Percentiles rank a stretch among this genome's conserved stretches.
Evolutionary conservation across 2,329 filamentous ascomycete genomes (phyloP).

Genomic region (Alternaria brassicicola): DNA sequence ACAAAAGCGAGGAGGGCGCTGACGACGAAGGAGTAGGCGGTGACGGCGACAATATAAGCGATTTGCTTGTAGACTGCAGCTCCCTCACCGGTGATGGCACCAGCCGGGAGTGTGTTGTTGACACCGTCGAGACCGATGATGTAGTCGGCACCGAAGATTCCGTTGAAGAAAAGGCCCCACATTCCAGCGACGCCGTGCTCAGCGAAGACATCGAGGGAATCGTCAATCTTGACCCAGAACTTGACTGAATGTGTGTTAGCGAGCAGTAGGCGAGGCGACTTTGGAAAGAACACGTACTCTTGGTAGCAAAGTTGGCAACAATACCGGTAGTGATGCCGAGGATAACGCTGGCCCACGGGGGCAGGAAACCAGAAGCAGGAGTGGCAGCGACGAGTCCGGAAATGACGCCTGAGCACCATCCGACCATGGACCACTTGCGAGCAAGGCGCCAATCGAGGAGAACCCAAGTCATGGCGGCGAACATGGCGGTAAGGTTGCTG

Average conservation of each 20-base stretch:
- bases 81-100: constrained; percentile 76
- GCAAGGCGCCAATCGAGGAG: constrained; percentile 94
- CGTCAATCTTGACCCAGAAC: constrained; percentile 79
- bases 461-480: constrained; percentile 91
- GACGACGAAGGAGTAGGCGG: constrained; percentile 73
- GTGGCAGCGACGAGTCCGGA: constrained; percentile 88
- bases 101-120: constrained; percentile 67
- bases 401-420: constrained; percentile 89
- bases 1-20: constrained; percentile 74
- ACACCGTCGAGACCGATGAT: constrained; percentile 76
- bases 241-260: constrained; percentile 58
- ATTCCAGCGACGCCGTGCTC: constrained; percentile 87
- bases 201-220: constrained; percentile 89
- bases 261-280: neutral
- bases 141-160: constrained; percentile 75
- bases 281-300: constrained; percentile 65
- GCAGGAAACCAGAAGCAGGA: constrained; percentile 79
- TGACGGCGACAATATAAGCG: constrained; percentile 72
- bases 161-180: constrained; percentile 78
- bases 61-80: constrained; percentile 79
- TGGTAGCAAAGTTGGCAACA: constrained; percentile 83
- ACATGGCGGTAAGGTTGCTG: constrained; percentile 90
- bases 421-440: constrained; percentile 92
- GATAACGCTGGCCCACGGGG: constrained; percentile 67
- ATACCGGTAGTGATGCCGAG: constrained; percentile 68